Percentiles rank a stretch among this genome's conserved stretches.
Evolutionary conservation across 352 stramenopile species (phyloP).

Genomic region (Phytophthora uliginosa): DNA sequence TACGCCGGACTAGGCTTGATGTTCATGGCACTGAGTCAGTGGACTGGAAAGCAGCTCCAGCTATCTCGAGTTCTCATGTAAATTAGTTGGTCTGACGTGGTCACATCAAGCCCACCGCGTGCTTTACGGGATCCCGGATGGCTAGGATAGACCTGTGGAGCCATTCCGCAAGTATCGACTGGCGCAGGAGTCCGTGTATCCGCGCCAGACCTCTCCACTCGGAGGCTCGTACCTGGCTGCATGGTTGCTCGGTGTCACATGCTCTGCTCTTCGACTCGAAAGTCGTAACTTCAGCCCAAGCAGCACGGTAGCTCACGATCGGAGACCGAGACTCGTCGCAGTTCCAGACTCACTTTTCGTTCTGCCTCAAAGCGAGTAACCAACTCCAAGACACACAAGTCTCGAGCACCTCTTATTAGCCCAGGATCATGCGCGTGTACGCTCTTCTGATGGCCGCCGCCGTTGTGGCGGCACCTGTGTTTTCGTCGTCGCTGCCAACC

Average conservation of each 20-base stretch:
- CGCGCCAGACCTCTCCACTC: constrained; percentile 3
- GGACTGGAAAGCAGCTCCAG: neutral
- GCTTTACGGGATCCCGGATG: constrained; percentile 11
- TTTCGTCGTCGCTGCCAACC: constrained; percentile 11
- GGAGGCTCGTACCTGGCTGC: neutral
- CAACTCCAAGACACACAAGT: neutral
- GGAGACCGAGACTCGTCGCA: neutral
- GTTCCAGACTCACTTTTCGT: constrained; percentile 14
- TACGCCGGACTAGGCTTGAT: too few relatives aligned
- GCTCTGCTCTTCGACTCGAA: neutral
- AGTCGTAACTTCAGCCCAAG: neutral
- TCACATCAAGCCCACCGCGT: neutral
- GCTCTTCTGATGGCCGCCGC: constrained; percentile 10
- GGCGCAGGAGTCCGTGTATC: neutral
- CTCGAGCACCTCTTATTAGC: neutral
- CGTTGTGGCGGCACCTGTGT: neutral
- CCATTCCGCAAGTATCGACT: constrained; percentile 1
- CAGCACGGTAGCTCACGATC: neutral
- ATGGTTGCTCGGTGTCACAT: neutral
- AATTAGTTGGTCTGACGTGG: neutral
- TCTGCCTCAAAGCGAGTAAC: constrained; percentile 13
- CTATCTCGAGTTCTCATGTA: neutral
- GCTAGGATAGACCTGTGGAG: neutral
- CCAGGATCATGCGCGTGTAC: constrained; percentile 22
- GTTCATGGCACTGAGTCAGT: too few relatives aligned